These are phyloP conservation scores for Solanum bulbocastanum DNA, from an alignment of 257 asterid genomes.

Conservation along the genomic window DNA sequence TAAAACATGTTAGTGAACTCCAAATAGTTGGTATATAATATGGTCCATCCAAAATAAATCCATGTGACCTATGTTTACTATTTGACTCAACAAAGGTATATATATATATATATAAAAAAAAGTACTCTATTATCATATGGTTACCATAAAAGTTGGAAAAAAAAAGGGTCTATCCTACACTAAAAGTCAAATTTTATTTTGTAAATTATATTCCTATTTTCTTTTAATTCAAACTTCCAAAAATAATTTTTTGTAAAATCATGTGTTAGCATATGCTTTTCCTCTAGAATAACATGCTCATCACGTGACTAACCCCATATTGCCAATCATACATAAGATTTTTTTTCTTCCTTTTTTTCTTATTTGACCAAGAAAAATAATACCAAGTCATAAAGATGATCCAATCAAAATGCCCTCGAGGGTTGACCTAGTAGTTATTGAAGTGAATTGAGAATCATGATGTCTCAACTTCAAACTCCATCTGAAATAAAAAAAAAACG, in stretches of 20 bases:
- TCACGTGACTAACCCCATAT: constrained; percentile 14
- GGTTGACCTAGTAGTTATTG: background rate
- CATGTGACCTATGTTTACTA: background rate
- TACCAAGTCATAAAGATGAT: background rate
- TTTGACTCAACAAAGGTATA: background rate
- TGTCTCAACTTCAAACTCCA: background rate
- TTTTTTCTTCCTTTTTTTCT: background rate
- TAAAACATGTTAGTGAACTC: background rate
- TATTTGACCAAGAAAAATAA: background rate
- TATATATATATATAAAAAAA: background rate
- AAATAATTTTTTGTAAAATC: background rate
- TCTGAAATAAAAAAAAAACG: background rate
- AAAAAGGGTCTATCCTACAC: background rate
- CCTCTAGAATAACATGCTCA: constrained; percentile 27
- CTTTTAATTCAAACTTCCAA: background rate
- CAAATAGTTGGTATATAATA: background rate
- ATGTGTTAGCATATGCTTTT: constrained; percentile 25
- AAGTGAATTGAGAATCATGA: background rate
- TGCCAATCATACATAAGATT: background rate
- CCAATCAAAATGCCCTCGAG: background rate
- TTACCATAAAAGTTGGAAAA: background rate
- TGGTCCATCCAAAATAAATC: background rate
- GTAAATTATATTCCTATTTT: background rate
- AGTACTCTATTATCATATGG: background rate
- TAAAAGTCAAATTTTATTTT: background rate